A percentile compares a stretch with the other conserved stretches of the same genome.
These are phyloP conservation scores for Penicillium sclerotiorum DNA, from an alignment of 2,329 filamentous ascomycete genomes.

Conservation along the genomic window DNA sequence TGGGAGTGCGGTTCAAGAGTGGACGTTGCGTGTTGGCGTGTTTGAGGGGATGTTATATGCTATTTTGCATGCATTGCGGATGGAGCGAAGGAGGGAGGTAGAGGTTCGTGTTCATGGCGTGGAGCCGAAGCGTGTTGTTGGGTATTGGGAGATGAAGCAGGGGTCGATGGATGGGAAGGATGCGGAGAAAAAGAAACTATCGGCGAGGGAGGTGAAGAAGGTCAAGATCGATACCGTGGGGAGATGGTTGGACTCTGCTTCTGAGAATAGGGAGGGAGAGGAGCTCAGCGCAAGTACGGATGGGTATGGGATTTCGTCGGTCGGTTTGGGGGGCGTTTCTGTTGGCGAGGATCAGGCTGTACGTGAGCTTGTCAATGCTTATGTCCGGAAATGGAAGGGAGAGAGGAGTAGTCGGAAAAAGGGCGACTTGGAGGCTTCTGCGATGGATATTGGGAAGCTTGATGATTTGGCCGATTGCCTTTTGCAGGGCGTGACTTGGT, in stretches of 20 bases:
- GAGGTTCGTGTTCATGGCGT: constrained; percentile 52
- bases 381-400: constrained; percentile 33
- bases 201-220: constrained; percentile 42
- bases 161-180: constrained; percentile 1
- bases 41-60: constrained; percentile 82
- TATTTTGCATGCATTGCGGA: constrained; percentile 60
- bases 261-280: constrained; percentile 15
- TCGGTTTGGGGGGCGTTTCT: too few species aligned
- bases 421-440: constrained; percentile 6
- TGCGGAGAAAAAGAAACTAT: constrained; percentile 3
- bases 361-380: constrained; percentile 28
- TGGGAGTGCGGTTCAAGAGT: constrained; percentile 69
- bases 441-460: constrained; percentile 58
- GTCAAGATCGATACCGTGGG: constrained; percentile 66
- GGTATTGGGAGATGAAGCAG: constrained; percentile 54
- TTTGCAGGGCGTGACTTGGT: constrained; percentile 75
- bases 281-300: too few species aligned
- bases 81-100: constrained; percentile 36
- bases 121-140: constrained; percentile 57
- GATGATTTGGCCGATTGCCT: constrained; percentile 82
- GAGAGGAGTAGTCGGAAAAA: constrained; percentile 21
- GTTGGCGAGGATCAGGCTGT: constrained; percentile 21
- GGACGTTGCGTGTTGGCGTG: constrained; percentile 80
- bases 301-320: too few species aligned
- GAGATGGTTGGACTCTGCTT: constrained; percentile 49